Base-by-base conservation (phyloP, 1,284 basidiomycete genomes). In the Thelephora terrestris region DNA sequence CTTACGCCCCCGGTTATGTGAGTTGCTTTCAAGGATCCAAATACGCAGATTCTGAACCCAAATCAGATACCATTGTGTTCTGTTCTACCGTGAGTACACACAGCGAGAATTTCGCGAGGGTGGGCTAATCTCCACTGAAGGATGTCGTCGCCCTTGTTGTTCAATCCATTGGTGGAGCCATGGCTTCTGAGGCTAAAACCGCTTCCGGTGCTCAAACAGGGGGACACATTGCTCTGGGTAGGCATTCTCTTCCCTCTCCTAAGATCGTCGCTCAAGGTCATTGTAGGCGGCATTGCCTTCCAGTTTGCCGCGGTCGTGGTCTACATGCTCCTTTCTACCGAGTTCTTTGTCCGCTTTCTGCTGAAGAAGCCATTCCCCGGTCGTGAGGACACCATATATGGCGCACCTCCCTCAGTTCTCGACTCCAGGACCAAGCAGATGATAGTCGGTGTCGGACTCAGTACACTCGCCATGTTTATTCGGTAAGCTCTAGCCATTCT, bases 201-300 rank as follows among this genome's bases (percentile, higher is more conserved):
- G 9, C 14, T 10, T 29, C 27, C 20, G 39, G 39, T 12, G 10
- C 25, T 25, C 14, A 14, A 42, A 4, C n/a, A 18, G 39, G 39
- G 21, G 39, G 39, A 25, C 21, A 42, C 21, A 42, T 42, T 18
- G 25, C 25, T 21, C 39, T 42, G 5, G 39, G 39, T 42, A 25
- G n/a, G 39, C 7, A 38, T 17, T 46, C 45, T 14, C 21, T 9
- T 12, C 35, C 32, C n/a, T 18, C 18, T 29, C 16, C n/a, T 5
- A 68, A 74, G 17, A 24, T 21, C 7, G 45, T 36, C 23, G 35
- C 20, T 42, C n/a, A 20, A 9, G 20, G 43, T 36, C 53, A 76
- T 78, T 74, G 63, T 78, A 14, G 73, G 64, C 5, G 76, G 76
- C 21, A 75, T 73, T 48, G 55, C 67, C 27, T 59, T 69, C 43